Conservation (phyloP, 441 rosid species). For the Flueggea neowawraea region DNA sequence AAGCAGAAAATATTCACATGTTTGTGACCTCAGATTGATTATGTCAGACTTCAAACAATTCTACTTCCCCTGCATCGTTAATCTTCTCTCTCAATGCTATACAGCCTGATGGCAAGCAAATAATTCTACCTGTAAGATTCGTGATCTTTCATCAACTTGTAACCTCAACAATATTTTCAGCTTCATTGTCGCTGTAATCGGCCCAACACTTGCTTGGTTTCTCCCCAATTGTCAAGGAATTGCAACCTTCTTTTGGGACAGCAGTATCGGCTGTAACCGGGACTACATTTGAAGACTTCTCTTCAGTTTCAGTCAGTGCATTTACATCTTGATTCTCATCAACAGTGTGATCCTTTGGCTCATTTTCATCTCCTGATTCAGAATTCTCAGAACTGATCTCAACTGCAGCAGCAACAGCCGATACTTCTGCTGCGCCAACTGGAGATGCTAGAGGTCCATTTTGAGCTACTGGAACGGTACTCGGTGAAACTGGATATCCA, state of each 20-base stretch:
- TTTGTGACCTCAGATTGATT: too few species aligned
- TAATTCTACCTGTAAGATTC: slow-evolving; percentile 5
- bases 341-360: slow-evolving; percentile 25
- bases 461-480: slow-evolving; percentile 33
- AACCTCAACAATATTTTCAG: slow-evolving; percentile 58
- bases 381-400: slow-evolving; percentile 35
- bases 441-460: slow-evolving; percentile 43
- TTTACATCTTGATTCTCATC: slow-evolving; percentile 27
- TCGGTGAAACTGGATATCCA: slow-evolving; percentile 41
- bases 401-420: slow-evolving; percentile 24
- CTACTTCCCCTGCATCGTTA: not conserved
- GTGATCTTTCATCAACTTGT: slow-evolving; percentile 29
- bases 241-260: slow-evolving; percentile 31
- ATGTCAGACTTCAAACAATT: too few species aligned
- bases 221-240: slow-evolving; percentile 31
- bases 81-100: slow-evolving; percentile 12
- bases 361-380: slow-evolving; percentile 30
- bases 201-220: slow-evolving; percentile 71
- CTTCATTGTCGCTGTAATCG: slow-evolving; percentile 81
- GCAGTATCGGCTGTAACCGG: slow-evolving; percentile 17
- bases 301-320: slow-evolving; percentile 29
- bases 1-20: too few species aligned
- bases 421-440: slow-evolving; percentile 36
- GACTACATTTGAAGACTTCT: slow-evolving; percentile 26
- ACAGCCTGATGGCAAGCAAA: slow-evolving; percentile 13